Percentiles rank a stretch among this genome's conserved stretches.
Evolutionary conservation across 768 basidiomycete genomes (phyloP).

Genomic region (Boletus rufocinnamomeus): DNA sequence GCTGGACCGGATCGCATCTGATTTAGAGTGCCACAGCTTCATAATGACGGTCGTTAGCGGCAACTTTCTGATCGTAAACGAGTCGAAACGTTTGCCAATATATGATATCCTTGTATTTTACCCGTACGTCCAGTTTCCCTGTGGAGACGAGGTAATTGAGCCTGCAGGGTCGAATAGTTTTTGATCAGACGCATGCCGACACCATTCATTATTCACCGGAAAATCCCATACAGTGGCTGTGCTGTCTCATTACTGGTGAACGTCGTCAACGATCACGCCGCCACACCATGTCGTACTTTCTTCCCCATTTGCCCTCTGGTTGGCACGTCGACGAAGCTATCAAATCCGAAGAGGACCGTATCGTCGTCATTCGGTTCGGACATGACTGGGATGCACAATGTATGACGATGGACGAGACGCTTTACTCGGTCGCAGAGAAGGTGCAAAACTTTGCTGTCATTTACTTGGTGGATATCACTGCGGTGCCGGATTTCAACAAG

Average conservation of each 20-base stretch:
- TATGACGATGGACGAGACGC: conserved; percentile 99
- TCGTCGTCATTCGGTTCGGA: conserved; percentile 93
- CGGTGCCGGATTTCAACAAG: conserved; percentile 99
- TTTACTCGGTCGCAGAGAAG: conserved; percentile 89
- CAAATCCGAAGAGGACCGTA: conserved; percentile 94
- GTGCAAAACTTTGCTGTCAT: conserved; percentile 99
- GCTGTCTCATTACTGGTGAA: not conserved
- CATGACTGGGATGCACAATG: conserved; percentile 93
- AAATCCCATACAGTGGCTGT: not conserved
- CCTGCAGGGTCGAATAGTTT: conserved; percentile 5
- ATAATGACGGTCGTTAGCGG: not conserved
- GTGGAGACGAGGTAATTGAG: too few relatives aligned
- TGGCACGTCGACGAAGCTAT: conserved; percentile 99
- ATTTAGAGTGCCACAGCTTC: not conserved
- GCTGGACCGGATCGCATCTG: not conserved
- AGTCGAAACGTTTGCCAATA: not conserved
- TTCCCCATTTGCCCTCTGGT: conserved; percentile 85
- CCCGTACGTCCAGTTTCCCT: too few relatives aligned
- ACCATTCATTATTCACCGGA: not conserved
- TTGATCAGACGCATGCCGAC: not conserved
- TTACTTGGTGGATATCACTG: conserved; percentile 92
- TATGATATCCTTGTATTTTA: not conserved
- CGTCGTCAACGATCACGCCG: not conserved
- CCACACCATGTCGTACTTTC: conserved; percentile 79
- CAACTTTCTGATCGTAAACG: not conserved